Evolutionary conservation across 768 basidiomycete genomes (phyloP), one percentile per base, ranked within the genome.

Genomic region (Lactarius quietus): DNA sequence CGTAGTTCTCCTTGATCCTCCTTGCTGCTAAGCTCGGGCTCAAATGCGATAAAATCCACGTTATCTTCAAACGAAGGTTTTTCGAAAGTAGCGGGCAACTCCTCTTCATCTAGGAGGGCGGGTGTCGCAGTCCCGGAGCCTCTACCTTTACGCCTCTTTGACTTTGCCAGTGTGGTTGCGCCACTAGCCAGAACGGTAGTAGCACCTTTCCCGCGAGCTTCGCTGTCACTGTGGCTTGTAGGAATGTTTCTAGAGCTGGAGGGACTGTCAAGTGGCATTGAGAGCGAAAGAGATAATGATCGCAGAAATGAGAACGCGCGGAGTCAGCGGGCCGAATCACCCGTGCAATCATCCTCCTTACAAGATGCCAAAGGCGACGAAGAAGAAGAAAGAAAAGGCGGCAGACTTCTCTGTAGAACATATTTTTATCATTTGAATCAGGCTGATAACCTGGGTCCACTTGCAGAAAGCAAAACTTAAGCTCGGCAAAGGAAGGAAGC

Each of bases 391-490:
- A 72, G 92, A 90, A 68, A 94, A 92, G 74, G 86, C 84, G 2
- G 89, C 89, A 54, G 95, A 98, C 75, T 97, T 98, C 70, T 82
- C 86, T 31, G 93, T 92, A 74, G 64, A 78, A 38, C 15, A 9
- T 3, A 14, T 73, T 23, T 54, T 18, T 38, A 15, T 36, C 1
- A 2, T 7, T 28, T 36, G 14, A 18, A n/a, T 36, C 36, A 36
- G 6, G 17, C 18, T 57, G 23, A 48, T 4, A 6, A 17, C 6
- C n/a, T 57, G 23, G 36, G 9, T 29, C 10, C 35, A 26, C 31
- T 65, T 41, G 9, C 75, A 98, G 93, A 98, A 95, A 93, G 87
- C 93, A 29, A 98, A 92, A 76, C 82, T 97, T 41, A 99, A 97
- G 76, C 90, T 99, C 57, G 96, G 96, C 39, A 99, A 96, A 75